phyloP scores from a whole-genome alignment of 2,329 filamentous ascomycete species.

The Aphanoascus verrucosus region DNA sequence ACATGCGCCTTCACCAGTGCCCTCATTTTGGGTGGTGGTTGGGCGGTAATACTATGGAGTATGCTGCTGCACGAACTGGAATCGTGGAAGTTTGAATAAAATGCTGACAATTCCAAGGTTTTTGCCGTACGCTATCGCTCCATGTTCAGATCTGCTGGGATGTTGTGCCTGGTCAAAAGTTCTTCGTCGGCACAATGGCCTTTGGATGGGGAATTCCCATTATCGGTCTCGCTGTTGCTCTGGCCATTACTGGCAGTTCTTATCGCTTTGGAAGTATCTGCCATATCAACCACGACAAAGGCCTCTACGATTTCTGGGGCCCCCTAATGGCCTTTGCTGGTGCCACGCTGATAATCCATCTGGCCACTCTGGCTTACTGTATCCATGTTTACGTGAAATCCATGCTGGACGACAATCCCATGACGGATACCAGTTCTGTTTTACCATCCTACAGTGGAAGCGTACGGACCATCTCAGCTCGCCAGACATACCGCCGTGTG shows the following conservation, averaged over 20 bases:
- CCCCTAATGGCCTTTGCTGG: slow-evolving; percentile 71
- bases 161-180: slow-evolving; percentile 71
- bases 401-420: slow-evolving; percentile 59
- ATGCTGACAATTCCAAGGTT: slow-evolving; percentile 40
- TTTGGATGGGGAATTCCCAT: slow-evolving; percentile 76
- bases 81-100: not conserved
- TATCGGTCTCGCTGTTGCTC: slow-evolving; percentile 61
- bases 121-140: slow-evolving; percentile 77
- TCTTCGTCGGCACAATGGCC: slow-evolving; percentile 75
- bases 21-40: slow-evolving; percentile 75
- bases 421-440: slow-evolving; percentile 58
- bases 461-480: slow-evolving; percentile 66
- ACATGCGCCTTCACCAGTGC: slow-evolving; percentile 83
- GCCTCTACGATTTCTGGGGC: slow-evolving; percentile 78
- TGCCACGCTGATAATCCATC: slow-evolving; percentile 65
- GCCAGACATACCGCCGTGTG: slow-evolving; percentile 78
- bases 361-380: slow-evolving; percentile 80
- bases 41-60: slow-evolving; percentile 75
- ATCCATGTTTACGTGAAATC: slow-evolving; percentile 88
- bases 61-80: slow-evolving; percentile 20
- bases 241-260: slow-evolving; percentile 81
- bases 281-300: slow-evolving; percentile 85
- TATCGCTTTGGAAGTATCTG: slow-evolving; percentile 87
- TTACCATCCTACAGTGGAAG: slow-evolving; percentile 68
- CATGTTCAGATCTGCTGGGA: slow-evolving; percentile 99